A percentile compares a stretch with the other conserved stretches of the same genome.
Evolutionary conservation across 1,284 basidiomycete species (phyloP).

Genomic region (Mycena sp.): DNA sequence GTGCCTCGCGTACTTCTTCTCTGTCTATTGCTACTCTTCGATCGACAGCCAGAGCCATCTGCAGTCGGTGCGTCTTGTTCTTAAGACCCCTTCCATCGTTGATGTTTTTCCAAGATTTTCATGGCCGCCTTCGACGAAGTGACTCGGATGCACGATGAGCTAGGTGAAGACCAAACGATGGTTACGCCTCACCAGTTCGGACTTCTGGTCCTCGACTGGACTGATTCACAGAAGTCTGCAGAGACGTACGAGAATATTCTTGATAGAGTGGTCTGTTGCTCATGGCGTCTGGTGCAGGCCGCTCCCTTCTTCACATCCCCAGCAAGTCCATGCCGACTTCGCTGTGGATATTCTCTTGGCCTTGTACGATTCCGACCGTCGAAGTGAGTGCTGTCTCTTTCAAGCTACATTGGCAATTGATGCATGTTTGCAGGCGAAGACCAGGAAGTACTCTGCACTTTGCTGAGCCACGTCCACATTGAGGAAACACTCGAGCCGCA

Average conservation of each 20-base stretch:
- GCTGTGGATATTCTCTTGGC: slow-evolving; percentile 79
- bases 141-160: slow-evolving; percentile 72
- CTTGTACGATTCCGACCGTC: slow-evolving; percentile 61
- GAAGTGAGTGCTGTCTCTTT: slow-evolving; percentile 35
- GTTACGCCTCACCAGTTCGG: slow-evolving; percentile 85
- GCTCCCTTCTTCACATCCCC: slow-evolving; percentile 47
- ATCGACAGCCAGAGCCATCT: slow-evolving; percentile 82
- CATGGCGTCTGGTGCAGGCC: slow-evolving; percentile 28
- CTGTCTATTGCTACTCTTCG: slow-evolving; percentile 92
- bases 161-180: slow-evolving; percentile 84
- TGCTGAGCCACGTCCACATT: slow-evolving; percentile 83
- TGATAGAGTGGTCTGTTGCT: slow-evolving; percentile 3
- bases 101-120: slow-evolving; percentile 67
- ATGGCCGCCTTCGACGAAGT: slow-evolving; percentile 80
- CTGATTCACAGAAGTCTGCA: slow-evolving; percentile 86
- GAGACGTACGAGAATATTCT: slow-evolving; percentile 35
- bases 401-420: not conserved
- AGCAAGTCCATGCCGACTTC: slow-evolving; percentile 82
- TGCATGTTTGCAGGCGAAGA: slow-evolving; percentile 67
- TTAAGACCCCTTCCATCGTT: not conserved
- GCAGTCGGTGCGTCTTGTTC: slow-evolving; percentile 65
- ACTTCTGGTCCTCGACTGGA: slow-evolving; percentile 92
- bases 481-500: slow-evolving; percentile 72
- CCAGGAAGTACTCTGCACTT: slow-evolving; percentile 83
- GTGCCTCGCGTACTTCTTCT: slow-evolving; percentile 96